Evolutionary conservation across 148 eudicot species (phyloP).

Genomic region (Cornus kousa): DNA sequence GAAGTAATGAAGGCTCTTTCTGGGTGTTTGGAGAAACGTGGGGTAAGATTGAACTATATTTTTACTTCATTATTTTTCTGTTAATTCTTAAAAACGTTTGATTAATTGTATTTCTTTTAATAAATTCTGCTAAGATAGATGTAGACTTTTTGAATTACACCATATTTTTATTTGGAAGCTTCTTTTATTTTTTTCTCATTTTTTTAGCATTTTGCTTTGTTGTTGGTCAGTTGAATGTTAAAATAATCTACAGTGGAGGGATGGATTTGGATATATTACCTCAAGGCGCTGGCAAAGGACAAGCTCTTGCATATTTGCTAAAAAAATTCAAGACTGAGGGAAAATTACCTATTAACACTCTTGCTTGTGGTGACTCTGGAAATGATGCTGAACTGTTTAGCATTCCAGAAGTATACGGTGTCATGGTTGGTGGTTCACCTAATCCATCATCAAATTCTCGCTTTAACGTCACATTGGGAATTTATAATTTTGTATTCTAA

Average conservation of each 20-base stretch:
- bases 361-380: conserved; percentile 77
- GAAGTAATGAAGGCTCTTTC: conserved; percentile 57
- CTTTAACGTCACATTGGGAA: background rate
- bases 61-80: background rate
- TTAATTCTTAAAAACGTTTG: background rate
- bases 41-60: conserved; percentile 38
- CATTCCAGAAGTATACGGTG: conserved; percentile 72
- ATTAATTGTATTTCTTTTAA: too few species aligned
- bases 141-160: background rate
- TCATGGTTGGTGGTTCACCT: conserved; percentile 52
- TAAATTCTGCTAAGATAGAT: background rate
- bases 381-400: conserved; percentile 76
- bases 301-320: conserved; percentile 70
- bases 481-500: conserved; percentile 14
- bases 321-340: conserved; percentile 58
- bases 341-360: conserved; percentile 50
- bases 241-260: conserved; percentile 76
- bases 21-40: conserved; percentile 51
- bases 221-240: conserved; percentile 56
- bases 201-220: conserved; percentile 8
- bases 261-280: conserved; percentile 71
- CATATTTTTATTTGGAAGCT: background rate
- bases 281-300: conserved; percentile 81
- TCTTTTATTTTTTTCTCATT: background rate
- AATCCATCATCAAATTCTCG: conserved; percentile 12